These are phyloP conservation scores for Paecilomyces niveus DNA, from an alignment of 2,329 filamentous ascomycete genomes.

Conservation along the genomic window DNA sequence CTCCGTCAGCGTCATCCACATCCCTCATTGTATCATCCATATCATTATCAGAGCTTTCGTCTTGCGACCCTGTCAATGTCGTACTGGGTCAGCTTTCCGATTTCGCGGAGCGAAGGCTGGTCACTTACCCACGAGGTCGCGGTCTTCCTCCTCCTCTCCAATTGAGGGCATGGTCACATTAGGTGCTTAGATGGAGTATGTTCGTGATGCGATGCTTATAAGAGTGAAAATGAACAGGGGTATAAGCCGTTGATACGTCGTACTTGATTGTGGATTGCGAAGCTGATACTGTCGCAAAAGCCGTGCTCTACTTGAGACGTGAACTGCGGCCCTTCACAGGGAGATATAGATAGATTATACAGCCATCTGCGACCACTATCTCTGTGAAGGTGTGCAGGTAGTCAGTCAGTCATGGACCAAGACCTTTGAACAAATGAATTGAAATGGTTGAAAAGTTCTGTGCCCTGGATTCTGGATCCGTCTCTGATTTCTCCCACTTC, in stretches of 20 bases:
- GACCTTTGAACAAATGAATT: neutral
- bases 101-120: neutral
- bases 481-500: neutral
- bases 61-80: constrained; percentile 33
- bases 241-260: neutral
- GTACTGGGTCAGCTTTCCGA: neutral
- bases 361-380: neutral
- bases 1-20: constrained; percentile 28
- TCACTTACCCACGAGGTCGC: constrained; percentile 7
- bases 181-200: neutral
- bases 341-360: neutral
- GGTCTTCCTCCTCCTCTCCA: constrained; percentile 17
- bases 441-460: neutral
- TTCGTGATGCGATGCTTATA: neutral
- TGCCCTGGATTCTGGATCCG: neutral
- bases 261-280: neutral
- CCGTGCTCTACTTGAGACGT: neutral
- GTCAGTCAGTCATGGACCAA: neutral
- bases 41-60: constrained; percentile 44
- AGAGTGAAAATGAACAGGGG: neutral
- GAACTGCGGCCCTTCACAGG: neutral
- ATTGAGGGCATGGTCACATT: constrained; percentile 23
- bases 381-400: neutral
- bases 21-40: constrained; percentile 40
- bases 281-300: neutral